These are phyloP conservation scores for Monosporascus sp. DNA, from an alignment of 2,329 filamentous ascomycete genomes.

Conservation along the genomic window DNA sequence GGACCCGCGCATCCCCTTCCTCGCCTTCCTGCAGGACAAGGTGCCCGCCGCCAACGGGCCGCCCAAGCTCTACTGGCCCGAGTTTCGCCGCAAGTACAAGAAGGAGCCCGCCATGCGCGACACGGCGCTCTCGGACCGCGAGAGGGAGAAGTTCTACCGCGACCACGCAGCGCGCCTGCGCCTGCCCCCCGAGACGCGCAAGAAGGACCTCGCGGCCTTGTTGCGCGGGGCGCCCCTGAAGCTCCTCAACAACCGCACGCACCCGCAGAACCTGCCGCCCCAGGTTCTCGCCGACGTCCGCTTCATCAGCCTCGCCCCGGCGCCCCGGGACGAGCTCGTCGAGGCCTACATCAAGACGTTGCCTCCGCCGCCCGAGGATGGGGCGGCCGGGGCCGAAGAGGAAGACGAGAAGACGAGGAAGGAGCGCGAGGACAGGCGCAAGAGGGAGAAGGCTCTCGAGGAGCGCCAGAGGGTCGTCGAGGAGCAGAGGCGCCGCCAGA, in stretches of 20 bases:
- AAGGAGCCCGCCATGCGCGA: conserved; percentile 79
- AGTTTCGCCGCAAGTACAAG: conserved; percentile 88
- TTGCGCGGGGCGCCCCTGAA: conserved; percentile 56
- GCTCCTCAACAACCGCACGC: conserved; percentile 54
- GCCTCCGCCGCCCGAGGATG: conserved; percentile 48
- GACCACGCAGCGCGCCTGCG: conserved; percentile 66
- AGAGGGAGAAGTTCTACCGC: conserved; percentile 73
- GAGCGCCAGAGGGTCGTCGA: conserved; percentile 58
- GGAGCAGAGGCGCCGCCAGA: conserved; percentile 56
- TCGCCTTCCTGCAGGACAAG: conserved; percentile 73
- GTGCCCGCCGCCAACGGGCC: conserved; percentile 48
- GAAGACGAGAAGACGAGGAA: conserved; percentile 47
- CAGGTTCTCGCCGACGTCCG: conserved; percentile 60
- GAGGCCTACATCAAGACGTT: conserved; percentile 62
- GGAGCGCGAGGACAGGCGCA: conserved; percentile 43
- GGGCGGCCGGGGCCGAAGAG: conserved; percentile 33
- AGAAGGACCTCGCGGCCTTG: conserved; percentile 62
- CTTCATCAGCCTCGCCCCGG: conserved; percentile 60
- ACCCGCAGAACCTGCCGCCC: conserved; percentile 52
- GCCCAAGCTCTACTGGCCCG: conserved; percentile 93
- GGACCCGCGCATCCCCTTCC: conserved; percentile 77
- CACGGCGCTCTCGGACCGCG: conserved; percentile 63
- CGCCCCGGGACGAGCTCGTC: conserved; percentile 58
- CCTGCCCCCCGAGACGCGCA: conserved; percentile 59
- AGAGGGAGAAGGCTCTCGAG: conserved; percentile 61